phyloP scores from a whole-genome alignment of 148 eudicot species.

The Silene uniflora region DNA sequence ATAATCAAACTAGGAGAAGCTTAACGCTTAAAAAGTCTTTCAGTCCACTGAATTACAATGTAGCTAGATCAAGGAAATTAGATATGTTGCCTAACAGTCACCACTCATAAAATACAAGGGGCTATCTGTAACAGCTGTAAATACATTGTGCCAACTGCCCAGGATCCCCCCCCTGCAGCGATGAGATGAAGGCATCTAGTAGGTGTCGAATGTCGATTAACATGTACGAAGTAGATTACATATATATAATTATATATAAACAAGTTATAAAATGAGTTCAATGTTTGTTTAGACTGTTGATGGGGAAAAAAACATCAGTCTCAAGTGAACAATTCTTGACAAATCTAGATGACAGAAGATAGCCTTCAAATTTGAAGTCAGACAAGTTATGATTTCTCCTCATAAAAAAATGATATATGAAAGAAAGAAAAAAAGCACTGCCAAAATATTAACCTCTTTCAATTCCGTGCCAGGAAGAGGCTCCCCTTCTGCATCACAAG shows the following conservation, averaged over 20 bases:
- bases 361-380: background rate
- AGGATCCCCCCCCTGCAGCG: too few relatives aligned
- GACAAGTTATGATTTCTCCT: background rate
- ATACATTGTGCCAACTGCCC: too few relatives aligned
- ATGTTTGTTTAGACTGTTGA: too few relatives aligned
- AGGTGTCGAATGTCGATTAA: background rate
- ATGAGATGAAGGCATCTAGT: background rate
- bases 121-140: too few relatives aligned
- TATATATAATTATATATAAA: too few relatives aligned
- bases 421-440: background rate
- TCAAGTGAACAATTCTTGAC: background rate
- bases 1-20: background rate
- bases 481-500: slow-evolving; percentile 92
- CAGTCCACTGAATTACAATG: background rate
- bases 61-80: too few relatives aligned
- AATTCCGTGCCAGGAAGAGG: slow-evolving; percentile 80
- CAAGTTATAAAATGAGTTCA: too few relatives aligned
- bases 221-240: background rate
- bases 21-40: slow-evolving; percentile 4
- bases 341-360: background rate
- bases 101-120: too few relatives aligned
- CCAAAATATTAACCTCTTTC: slow-evolving; percentile 63
- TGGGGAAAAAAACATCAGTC: background rate
- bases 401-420: background rate
- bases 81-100: too few relatives aligned